phyloP scores from a whole-genome alignment of 192 early-diverging fungal species.

The Chytriomyces confervae region DNA sequence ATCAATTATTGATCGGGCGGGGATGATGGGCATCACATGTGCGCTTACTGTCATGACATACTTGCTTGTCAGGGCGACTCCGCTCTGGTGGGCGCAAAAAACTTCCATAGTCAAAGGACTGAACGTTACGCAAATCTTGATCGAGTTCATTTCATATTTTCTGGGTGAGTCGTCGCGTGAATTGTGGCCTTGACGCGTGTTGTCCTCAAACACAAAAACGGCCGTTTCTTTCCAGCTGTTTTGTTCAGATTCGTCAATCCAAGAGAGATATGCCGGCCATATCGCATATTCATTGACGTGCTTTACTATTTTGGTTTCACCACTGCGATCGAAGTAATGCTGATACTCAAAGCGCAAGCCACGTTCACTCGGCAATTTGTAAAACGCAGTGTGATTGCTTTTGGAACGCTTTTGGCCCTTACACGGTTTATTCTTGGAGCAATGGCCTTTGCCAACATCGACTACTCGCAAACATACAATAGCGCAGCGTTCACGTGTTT shows the following conservation, averaged over 20 bases:
- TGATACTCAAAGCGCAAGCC: not conserved
- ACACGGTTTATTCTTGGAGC: not conserved
- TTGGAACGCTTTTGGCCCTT: not conserved
- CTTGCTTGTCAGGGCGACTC: not conserved
- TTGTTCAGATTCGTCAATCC: not conserved
- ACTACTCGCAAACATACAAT: not conserved
- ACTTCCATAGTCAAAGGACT: not conserved
- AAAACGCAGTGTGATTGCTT: not conserved
- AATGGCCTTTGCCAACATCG: not conserved
- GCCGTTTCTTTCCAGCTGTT: not conserved
- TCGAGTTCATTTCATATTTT: constrained; percentile 3
- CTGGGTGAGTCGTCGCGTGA: not conserved
- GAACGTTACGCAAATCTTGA: not conserved
- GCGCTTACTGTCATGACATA: not conserved
- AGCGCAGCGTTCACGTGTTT: not conserved
- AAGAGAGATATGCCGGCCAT: not conserved
- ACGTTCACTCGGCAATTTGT: not conserved
- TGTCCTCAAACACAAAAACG: too few relatives aligned
- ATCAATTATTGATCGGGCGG: not conserved
- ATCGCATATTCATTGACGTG: not conserved
- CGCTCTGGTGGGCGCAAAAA: not conserved
- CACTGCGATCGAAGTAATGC: not conserved
- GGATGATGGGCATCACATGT: not conserved
- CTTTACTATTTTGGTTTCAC: constrained; percentile 4
- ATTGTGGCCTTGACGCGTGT: too few relatives aligned